A percentile compares a stretch with the other conserved stretches of the same genome.
Conservation (phyloP, 139 green algal genomes). For the Edaphochlamys debaryana region DNA sequence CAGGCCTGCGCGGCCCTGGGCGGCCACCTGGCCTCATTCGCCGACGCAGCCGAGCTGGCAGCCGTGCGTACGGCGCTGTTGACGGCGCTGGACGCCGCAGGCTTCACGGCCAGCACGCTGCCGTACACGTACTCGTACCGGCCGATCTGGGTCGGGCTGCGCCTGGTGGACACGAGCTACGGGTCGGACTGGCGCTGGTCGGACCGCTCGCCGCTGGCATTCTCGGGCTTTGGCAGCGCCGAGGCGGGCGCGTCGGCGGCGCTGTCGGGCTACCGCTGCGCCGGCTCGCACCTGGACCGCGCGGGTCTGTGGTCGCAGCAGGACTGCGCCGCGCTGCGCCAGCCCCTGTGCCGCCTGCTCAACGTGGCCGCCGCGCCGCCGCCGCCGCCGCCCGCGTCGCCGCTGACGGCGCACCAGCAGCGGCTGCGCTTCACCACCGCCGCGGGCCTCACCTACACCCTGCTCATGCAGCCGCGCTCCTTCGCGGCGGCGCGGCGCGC, state of each 20-base stretch:
- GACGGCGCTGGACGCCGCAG: background rate
- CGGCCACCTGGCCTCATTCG: slow-evolving; percentile 33
- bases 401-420: background rate
- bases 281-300: slow-evolving; percentile 34
- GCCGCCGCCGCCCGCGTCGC: slow-evolving; percentile 11
- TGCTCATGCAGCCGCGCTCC: slow-evolving; percentile 17
- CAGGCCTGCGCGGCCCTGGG: slow-evolving; percentile 5
- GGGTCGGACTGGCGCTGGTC: slow-evolving; percentile 21
- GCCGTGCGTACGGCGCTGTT: background rate
- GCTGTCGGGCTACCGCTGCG: background rate
- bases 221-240: slow-evolving; percentile 15
- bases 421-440: background rate
- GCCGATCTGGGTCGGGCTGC: slow-evolving; percentile 27
- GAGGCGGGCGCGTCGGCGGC: background rate
- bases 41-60: background rate
- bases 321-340: background rate
- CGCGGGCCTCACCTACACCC: background rate
- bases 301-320: slow-evolving; percentile 16
- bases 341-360: slow-evolving; percentile 11
- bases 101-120: background rate
- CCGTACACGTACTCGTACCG: slow-evolving; percentile 18
- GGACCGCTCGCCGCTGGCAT: slow-evolving; percentile 5
- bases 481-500: background rate
- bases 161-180: background rate
- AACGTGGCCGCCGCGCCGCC: slow-evolving; percentile 17